Percentiles rank a stretch among this genome's conserved stretches.
These are phyloP conservation scores for Penicillium paradoxum DNA, from an alignment of 495 filamentous ascomycete species.

Conservation along the genomic window DNA sequence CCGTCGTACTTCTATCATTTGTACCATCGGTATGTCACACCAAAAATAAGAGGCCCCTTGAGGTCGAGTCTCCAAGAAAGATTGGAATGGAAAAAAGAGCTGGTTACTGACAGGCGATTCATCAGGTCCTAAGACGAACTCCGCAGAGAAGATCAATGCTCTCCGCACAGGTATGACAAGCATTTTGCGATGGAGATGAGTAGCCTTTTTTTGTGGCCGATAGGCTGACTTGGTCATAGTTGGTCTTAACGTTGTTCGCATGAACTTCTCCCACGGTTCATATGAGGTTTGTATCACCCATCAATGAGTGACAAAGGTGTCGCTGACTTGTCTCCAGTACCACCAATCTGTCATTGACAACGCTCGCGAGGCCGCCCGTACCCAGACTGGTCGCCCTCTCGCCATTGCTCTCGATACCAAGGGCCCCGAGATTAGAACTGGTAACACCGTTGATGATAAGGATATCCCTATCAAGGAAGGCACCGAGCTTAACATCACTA, in stretches of 20 bases:
- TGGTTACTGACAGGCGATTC: constrained; percentile 15
- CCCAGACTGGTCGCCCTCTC: constrained; percentile 73
- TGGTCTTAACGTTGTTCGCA: constrained; percentile 95
- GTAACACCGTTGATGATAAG: constrained; percentile 77
- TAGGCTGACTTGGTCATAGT: constrained; percentile 38
- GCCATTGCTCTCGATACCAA: constrained; percentile 99
- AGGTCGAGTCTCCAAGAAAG: neutral
- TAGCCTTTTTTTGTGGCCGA: neutral
- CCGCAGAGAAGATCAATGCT: constrained; percentile 89
- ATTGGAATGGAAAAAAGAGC: neutral
- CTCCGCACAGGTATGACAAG: constrained; percentile 61
- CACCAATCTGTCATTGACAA: constrained; percentile 96
- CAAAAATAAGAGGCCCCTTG: neutral
- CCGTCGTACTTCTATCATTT: constrained; percentile 95
- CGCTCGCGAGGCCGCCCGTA: constrained; percentile 74
- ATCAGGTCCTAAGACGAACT: constrained; percentile 93
- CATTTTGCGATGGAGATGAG: neutral
- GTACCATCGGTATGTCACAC: constrained; percentile 76
- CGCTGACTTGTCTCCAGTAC: constrained; percentile 47
- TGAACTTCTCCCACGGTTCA: constrained; percentile 98
- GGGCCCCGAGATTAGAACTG: constrained; percentile 97
- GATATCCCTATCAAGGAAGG: constrained; percentile 86
- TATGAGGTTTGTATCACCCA: constrained; percentile 61
- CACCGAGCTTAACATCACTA: constrained; percentile 86
- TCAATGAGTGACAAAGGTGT: neutral